Conservation (phyloP, 208 protist genomes). For the Crithidia thermophila region DNA sequence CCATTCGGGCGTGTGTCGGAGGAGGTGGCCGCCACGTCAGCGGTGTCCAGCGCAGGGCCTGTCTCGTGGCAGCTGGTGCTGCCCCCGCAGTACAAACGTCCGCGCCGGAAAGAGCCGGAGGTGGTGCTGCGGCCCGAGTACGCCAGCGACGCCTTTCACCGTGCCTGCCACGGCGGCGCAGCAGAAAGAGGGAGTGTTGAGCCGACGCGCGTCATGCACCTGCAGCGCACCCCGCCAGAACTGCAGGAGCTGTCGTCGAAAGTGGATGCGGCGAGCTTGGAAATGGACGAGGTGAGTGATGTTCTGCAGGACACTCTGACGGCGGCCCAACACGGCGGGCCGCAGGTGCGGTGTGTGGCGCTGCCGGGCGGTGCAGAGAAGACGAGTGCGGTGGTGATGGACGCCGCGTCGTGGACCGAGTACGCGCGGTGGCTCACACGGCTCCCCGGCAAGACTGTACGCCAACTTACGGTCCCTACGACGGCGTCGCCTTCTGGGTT, state of each 20-base stretch:
- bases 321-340: neutral
- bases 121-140: conserved; percentile 26
- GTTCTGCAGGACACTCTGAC: too few relatives aligned
- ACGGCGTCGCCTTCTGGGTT: too few relatives aligned
- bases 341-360: conserved; percentile 13
- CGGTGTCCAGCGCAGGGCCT: too few relatives aligned
- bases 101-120: conserved; percentile 34
- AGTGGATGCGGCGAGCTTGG: neutral
- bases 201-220: conserved; percentile 6
- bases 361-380: neutral
- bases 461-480: too few relatives aligned
- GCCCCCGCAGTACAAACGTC: conserved; percentile 28
- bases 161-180: neutral
- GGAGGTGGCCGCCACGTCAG: conserved; percentile 32
- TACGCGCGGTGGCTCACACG: conserved; percentile 19
- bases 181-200: neutral
- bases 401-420: conserved; percentile 20
- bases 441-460: conserved; percentile 1
- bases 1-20: conserved; percentile 69
- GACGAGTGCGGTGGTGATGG: conserved; percentile 10
- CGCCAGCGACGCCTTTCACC: conserved; percentile 19
- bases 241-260: neutral
- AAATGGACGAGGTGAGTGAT: neutral
- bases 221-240: conserved; percentile 4
- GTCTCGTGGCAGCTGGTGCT: conserved; percentile 35